Evolutionary conservation across 495 filamentous ascomycete species (phyloP).

Genomic region (Hypoxylon subgilvum): DNA sequence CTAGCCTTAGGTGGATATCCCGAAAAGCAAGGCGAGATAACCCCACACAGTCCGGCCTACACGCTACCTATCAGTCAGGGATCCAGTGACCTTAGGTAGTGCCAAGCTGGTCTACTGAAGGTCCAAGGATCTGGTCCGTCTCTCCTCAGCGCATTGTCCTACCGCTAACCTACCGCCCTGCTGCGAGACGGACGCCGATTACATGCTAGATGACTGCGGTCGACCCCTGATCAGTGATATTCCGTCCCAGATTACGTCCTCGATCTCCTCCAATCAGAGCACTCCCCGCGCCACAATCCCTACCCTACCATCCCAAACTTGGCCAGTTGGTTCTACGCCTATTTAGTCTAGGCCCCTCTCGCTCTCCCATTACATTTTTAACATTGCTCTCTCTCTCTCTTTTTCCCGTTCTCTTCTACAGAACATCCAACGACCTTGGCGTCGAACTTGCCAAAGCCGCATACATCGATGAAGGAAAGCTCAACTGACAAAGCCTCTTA

Average conservation of each 20-base stretch:
- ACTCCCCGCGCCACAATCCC: conserved; percentile 24
- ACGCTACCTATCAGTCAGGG: conserved; percentile 24
- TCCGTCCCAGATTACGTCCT: conserved; percentile 29
- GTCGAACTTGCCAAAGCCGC: conserved; percentile 41
- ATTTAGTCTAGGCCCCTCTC: conserved; percentile 37
- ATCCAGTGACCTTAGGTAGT: conserved; percentile 21
- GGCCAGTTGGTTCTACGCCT: conserved; percentile 33
- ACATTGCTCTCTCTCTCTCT: conserved; percentile 13
- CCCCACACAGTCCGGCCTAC: conserved; percentile 29
- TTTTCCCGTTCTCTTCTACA: conserved; percentile 31
- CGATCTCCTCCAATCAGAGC: conserved; percentile 25
- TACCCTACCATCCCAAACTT: conserved; percentile 16
- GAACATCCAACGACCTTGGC: conserved; percentile 41
- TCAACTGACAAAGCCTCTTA: conserved; percentile 56
- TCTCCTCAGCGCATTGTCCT: not conserved
- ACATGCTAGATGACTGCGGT: too few species aligned
- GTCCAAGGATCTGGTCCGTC: not conserved
- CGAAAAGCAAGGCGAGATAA: conserved; percentile 35
- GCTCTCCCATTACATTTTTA: conserved; percentile 18
- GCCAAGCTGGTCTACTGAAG: conserved; percentile 24
- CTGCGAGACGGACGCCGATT: conserved; percentile 7
- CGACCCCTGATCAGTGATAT: conserved; percentile 29
- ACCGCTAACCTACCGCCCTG: too few species aligned
- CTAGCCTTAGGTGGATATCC: conserved; percentile 17
- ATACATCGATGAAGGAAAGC: conserved; percentile 68